A percentile compares a stretch with the other conserved stretches of the same genome.
phyloP scores from a whole-genome alignment of 2,329 filamentous ascomycete species.

The Neophaeococcomyces mojaviensis region DNA sequence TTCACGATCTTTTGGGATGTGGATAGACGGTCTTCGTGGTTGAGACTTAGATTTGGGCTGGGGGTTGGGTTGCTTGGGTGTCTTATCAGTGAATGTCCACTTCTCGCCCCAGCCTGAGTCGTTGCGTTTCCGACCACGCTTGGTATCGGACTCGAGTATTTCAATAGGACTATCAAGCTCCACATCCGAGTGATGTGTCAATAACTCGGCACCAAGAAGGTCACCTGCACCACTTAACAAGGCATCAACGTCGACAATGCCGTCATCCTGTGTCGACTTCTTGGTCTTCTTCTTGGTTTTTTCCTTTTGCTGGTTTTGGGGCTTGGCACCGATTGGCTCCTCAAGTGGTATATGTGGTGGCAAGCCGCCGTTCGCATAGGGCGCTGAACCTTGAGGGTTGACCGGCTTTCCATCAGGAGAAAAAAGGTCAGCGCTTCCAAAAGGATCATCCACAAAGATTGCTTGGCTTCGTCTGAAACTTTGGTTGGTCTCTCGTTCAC shows the following conservation, averaged over 20 bases:
- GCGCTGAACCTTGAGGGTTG: slow-evolving; percentile 15
- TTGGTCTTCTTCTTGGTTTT: slow-evolving; percentile 9
- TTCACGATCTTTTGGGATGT: slow-evolving; percentile 1
- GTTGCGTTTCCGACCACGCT: slow-evolving; percentile 4
- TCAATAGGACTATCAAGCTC: slow-evolving; percentile 5
- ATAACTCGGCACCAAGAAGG: not conserved
- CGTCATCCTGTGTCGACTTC: slow-evolving; percentile 13
- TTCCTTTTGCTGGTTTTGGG: slow-evolving; percentile 10
- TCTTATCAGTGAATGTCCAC: not conserved
- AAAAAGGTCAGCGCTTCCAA: slow-evolving; percentile 16
- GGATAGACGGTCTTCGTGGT: not conserved
- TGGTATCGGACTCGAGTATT: not conserved
- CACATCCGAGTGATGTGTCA: not conserved
- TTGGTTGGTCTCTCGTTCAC: slow-evolving; percentile 5
- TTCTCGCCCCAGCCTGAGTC: not conserved
- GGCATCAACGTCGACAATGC: slow-evolving; percentile 5
- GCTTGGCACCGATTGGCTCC: slow-evolving; percentile 18
- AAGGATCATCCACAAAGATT: slow-evolving; percentile 15
- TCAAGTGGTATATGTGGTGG: slow-evolving; percentile 20
- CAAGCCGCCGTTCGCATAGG: slow-evolving; percentile 16
- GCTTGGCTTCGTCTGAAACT: slow-evolving; percentile 15
- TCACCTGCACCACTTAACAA: not conserved
- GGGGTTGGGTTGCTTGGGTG: not conserved
- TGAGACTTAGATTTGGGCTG: slow-evolving; percentile 1
- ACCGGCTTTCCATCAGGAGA: slow-evolving; percentile 16